Evolutionary conservation across 106 monocot genomes (phyloP), one percentile per base, ranked within the genome.

Genomic region (Gastrodia elata): DNA sequence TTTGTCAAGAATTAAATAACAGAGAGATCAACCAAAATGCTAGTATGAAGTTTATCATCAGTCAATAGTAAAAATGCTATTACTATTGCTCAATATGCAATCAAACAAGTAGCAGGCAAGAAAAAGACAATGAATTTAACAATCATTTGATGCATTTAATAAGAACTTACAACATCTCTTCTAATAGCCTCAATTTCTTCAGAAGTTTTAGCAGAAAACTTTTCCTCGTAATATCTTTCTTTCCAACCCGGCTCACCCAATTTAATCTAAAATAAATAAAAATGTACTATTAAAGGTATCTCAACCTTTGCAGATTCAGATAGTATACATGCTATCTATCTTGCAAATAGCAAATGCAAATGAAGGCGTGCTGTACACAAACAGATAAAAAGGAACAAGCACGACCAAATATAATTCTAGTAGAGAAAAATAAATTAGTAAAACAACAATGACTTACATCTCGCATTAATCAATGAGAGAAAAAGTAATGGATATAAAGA

Each of bases 171-270:
- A 73, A 96, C 92, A 76, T 96, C 96, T 71, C 78, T 90, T 9
- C 84, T 74, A 42, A 87, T 71, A 52, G 68, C 41, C 52, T 96
- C 96, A 71, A 92, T 74, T 80, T 92, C 92, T 39, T 92, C 89
- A 71, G 85, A 82, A 48, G 82, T 86, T 81, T 55, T 92, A 27
- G 77, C 85, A 39, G 80, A 87, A 82, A 96, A 96, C 39, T 96
- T 96, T 27, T 88, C 96, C 74, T 84, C 84, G 71, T 96, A 96
- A 61, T 96, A 96, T 78, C 96, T 89, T 71, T 90, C 84, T 82
- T 86, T 96, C 96, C 96, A 96, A 73, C 96, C 96, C 36, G 83
- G 78, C 72, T 86, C 84, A 61, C 96, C 96, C 57, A 96, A 71
- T 81, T 90, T 96, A 41, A 96, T 80, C 96, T 96, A 73, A 70